A percentile compares a stretch with the other conserved stretches of the same genome.
These are phyloP conservation scores for Cytospora leucostoma DNA, from an alignment of 2,329 filamentous ascomycete genomes.

Conservation along the genomic window DNA sequence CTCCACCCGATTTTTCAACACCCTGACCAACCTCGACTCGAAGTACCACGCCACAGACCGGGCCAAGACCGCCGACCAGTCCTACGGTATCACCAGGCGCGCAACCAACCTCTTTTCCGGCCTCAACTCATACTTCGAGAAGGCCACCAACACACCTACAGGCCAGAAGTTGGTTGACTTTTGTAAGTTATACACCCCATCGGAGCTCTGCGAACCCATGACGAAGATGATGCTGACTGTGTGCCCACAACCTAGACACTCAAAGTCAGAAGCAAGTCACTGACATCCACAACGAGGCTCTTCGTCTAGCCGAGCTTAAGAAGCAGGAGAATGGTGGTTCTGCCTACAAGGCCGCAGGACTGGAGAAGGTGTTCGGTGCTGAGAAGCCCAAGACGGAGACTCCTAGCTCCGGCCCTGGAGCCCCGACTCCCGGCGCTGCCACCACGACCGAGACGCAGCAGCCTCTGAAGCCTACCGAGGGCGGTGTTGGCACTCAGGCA, in stretches of 20 bases:
- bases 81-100: slow-evolving; percentile 77
- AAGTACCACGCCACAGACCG: slow-evolving; percentile 89
- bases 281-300: slow-evolving; percentile 91
- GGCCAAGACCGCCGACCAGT: slow-evolving; percentile 79
- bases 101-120: slow-evolving; percentile 66
- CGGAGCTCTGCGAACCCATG: neutral
- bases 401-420: slow-evolving; percentile 24
- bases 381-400: slow-evolving; percentile 42
- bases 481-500: slow-evolving; percentile 23
- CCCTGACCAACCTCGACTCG: slow-evolving; percentile 74
- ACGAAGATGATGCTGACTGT: slow-evolving; percentile 10
- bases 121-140: slow-evolving; percentile 89
- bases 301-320: slow-evolving; percentile 86
- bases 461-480: slow-evolving; percentile 25
- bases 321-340: slow-evolving; percentile 61
- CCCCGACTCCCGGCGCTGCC: slow-evolving; percentile 30
- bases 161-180: slow-evolving; percentile 87
- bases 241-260: slow-evolving; percentile 51
- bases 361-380: slow-evolving; percentile 60
- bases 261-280: slow-evolving; percentile 84
- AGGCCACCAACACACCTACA: slow-evolving; percentile 82
- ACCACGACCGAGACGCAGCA: slow-evolving; percentile 27
- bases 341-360: slow-evolving; percentile 60
- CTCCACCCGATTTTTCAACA: slow-evolving; percentile 74
- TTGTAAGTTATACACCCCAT: slow-evolving; percentile 43